These are phyloP conservation scores for Apiospora pterosperma DNA, from an alignment of 2,329 filamentous ascomycete species.

Conservation along the genomic window DNA sequence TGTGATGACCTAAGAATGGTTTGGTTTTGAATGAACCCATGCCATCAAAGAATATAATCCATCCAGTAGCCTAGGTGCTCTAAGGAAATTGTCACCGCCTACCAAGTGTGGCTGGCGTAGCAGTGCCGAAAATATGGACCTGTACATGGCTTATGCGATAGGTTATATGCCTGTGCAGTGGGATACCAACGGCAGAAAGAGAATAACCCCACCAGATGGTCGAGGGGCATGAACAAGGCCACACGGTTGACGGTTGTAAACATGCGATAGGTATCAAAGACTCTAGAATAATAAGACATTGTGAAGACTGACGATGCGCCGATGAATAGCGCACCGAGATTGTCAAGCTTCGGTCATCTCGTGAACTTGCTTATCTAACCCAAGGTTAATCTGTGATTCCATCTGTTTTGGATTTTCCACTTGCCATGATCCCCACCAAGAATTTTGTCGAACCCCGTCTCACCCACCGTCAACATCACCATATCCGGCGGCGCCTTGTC, in stretches of 20 bases:
- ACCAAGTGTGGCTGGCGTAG: not conserved
- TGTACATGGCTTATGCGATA: not conserved
- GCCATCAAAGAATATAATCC: not conserved
- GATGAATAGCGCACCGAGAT: not conserved
- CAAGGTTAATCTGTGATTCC: not conserved
- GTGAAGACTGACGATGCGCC: not conserved
- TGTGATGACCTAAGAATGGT: not conserved
- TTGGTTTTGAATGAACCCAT: not conserved
- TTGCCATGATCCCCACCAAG: conserved; percentile 16
- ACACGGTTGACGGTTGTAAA: not conserved
- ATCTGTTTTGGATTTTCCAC: conserved; percentile 1
- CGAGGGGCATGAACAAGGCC: not conserved
- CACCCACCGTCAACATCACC: not conserved
- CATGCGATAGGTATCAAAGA: not conserved
- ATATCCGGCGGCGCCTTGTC: not conserved
- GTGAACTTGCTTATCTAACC: not conserved
- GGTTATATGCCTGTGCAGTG: not conserved
- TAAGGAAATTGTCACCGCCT: conserved; percentile 5
- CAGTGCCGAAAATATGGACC: conserved; percentile 5
- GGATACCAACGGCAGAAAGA: not conserved
- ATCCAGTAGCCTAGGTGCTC: not conserved
- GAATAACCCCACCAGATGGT: not conserved
- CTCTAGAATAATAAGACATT: not conserved
- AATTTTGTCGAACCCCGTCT: conserved; percentile 1
- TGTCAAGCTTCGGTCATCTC: not conserved